Conservation (phyloP, 768 basidiomycete species). For the Tulasnella sp. region DNA sequence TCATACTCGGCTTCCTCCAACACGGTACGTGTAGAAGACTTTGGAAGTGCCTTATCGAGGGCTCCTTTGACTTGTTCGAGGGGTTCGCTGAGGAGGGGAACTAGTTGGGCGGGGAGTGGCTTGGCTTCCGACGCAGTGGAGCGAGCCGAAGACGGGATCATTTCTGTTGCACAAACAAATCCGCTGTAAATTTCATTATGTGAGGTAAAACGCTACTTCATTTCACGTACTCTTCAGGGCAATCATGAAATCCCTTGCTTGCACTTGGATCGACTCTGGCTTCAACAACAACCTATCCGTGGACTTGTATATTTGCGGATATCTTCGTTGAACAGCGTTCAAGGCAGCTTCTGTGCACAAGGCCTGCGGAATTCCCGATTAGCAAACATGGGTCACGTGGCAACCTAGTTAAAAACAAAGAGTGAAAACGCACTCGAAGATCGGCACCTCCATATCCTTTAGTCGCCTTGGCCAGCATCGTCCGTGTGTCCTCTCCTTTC, state of each 20-base stretch:
- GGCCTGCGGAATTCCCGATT: constrained; percentile 49
- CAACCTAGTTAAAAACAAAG: constrained; percentile 3
- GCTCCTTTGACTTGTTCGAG: constrained; percentile 68
- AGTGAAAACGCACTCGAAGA: constrained; percentile 61
- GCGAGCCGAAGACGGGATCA: constrained; percentile 91
- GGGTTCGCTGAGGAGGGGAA: constrained; percentile 64
- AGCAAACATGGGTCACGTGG: constrained; percentile 11
- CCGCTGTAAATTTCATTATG: background rate
- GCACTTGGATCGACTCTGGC: constrained; percentile 78
- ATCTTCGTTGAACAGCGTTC: constrained; percentile 92
- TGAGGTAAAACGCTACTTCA: background rate
- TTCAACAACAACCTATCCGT: constrained; percentile 77
- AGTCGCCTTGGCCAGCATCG: constrained; percentile 78
- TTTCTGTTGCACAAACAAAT: constrained; percentile 49
- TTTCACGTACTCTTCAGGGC: constrained; percentile 81
- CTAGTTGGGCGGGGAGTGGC: constrained; percentile 79
- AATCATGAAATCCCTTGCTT: constrained; percentile 92
- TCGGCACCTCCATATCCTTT: constrained; percentile 99
- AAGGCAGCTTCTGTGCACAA: constrained; percentile 94
- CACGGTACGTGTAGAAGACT: constrained; percentile 73
- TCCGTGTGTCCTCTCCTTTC: constrained; percentile 46
- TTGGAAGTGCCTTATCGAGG: constrained; percentile 71
- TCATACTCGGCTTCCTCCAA: constrained; percentile 96
- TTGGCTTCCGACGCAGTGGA: constrained; percentile 82
- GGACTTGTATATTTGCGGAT: constrained; percentile 96